Conservation (phyloP, 2,329 filamentous ascomycete genomes). For the Emydomyces testavorans region DNA sequence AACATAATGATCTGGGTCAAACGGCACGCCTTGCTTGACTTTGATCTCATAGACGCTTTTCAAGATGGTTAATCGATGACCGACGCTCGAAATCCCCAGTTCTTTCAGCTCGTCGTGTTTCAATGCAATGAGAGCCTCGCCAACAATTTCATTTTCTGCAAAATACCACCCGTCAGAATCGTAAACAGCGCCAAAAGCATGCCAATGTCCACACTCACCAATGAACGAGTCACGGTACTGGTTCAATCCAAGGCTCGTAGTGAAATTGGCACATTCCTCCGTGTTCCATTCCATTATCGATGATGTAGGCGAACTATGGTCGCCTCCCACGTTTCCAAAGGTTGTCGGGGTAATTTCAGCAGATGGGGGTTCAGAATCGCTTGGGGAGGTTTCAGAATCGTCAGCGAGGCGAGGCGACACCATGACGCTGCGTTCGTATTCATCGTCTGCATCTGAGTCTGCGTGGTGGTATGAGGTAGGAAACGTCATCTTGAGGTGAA, state of each 20-base stretch:
- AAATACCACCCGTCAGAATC: too few relatives aligned
- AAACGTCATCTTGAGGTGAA: conserved; percentile 28
- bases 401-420: conserved; percentile 46
- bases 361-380: conserved; percentile 47
- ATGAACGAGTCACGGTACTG: conserved; percentile 77
- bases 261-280: conserved; percentile 83
- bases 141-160: conserved; percentile 83
- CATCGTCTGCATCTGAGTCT: conserved; percentile 55
- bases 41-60: conserved; percentile 97
- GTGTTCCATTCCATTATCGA: conserved; percentile 54
- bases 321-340: conserved; percentile 42
- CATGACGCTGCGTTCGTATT: conserved; percentile 51
- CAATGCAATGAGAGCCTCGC: conserved; percentile 77
- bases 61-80: conserved; percentile 85
- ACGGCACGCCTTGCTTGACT: conserved; percentile 77
- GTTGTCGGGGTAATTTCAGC: conserved; percentile 54
- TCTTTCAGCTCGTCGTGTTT: conserved; percentile 90
- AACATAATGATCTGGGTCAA: conserved; percentile 88
- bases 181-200: background rate
- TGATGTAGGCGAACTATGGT: conserved; percentile 43
- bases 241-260: conserved; percentile 63
- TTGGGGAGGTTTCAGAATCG: conserved; percentile 47
- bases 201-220: conserved; percentile 45
- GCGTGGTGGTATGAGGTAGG: conserved; percentile 43
- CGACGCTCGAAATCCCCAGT: conserved; percentile 85